Conservation (phyloP, 1,139 yeast genomes). For the Taphrina deformans region DNA sequence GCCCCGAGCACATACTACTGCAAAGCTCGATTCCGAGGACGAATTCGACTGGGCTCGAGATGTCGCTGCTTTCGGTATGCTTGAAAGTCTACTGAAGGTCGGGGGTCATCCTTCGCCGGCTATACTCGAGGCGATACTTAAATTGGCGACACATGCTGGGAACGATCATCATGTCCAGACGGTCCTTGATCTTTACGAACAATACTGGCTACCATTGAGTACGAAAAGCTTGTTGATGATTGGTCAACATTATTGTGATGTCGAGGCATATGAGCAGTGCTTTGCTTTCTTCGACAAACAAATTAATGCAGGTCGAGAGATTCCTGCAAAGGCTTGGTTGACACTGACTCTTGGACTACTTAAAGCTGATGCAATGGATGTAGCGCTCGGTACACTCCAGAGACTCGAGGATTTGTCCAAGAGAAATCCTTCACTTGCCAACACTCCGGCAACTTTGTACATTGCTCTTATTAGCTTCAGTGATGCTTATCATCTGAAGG, state of each 20-base stretch:
- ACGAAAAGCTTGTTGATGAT: neutral
- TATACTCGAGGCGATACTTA: neutral
- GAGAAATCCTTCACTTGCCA: neutral
- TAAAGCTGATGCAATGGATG: neutral
- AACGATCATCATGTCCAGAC: neutral
- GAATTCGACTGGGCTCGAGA: conserved; percentile 4
- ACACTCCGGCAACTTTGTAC: neutral
- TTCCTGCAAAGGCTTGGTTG: conserved; percentile 7
- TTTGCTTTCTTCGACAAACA: conserved; percentile 6
- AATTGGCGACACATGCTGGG: neutral
- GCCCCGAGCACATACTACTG: neutral
- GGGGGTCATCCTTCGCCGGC: neutral
- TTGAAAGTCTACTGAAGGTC: neutral
- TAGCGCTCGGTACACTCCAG: conserved; percentile 7
- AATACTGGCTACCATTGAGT: conserved; percentile 3
- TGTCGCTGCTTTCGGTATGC: neutral
- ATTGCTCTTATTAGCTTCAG: conserved; percentile 13
- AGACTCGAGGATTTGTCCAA: neutral
- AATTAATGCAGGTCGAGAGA: neutral
- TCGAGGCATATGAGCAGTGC: conserved; percentile 17
- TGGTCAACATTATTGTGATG: conserved; percentile 1
- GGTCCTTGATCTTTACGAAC: neutral
- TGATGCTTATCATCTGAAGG: conserved; percentile 3
- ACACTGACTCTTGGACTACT: neutral
- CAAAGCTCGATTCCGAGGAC: neutral